Evolutionary conservation across 164 flowering plant genomes (phyloP), one percentile per base, ranked within the genome.

Genomic region (Macadamia integrifolia): DNA sequence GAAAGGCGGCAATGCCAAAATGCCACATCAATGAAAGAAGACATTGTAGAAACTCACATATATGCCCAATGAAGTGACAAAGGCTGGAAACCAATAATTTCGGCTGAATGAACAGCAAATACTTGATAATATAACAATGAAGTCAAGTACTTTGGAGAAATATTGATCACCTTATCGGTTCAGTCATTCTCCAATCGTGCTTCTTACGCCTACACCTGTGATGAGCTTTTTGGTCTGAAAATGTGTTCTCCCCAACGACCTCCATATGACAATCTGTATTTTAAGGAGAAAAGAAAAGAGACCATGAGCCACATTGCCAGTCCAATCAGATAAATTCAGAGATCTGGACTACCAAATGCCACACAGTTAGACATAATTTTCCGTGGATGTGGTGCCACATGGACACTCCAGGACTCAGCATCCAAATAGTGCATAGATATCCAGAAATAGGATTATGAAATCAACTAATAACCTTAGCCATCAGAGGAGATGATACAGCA

Each of bases 161-260:
- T 29, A 9, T 60, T 76, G 62, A 80, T 71, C 77, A 76, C 50
- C 66, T 57, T 15, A 46, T 9, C 50, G 77, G 52, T 68, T 75
- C 85, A 64, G 82, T 78, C 86, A 87, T 84, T 77, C 80, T 85
- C 67, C 77, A 82, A 32, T 90, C 94, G 53, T 92, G 88, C 78
- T 90, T 92, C 85, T 86, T 92, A 17, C 98, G 88, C 29, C 98
- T 84, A 75, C 96, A 79, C 73, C 98, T 82, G 70, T 92, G 83
- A 75, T 90, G 96, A 15, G 85, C 15, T 74, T 87, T 92, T 74
- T 80, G 90, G 66, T 89, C 96, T 3, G 87, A 75, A 58, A 92
- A 85, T 43, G 84, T 72, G 78, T 80, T 85, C 75, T 84, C 93
- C 3, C 90, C 93, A 40, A 87, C 90, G 58, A 83, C 77, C 76